Conservation (phyloP, 2,329 filamentous ascomycete genomes). For the Xylariomycetidae sp. region DNA sequence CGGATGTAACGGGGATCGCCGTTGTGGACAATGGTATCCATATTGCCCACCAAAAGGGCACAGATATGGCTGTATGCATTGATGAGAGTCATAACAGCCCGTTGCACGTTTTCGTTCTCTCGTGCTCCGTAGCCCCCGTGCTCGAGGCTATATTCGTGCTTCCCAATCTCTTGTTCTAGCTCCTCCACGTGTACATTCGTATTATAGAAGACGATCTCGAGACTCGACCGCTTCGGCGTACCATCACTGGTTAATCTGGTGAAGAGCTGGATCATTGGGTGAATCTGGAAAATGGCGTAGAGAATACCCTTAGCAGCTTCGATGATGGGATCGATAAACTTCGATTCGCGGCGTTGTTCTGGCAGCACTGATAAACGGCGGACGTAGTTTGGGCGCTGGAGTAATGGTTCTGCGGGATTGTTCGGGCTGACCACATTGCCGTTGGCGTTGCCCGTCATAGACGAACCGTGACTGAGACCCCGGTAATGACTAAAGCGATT, state of each 20-base stretch:
- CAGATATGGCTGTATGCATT: constrained; percentile 62
- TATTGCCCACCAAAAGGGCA: constrained; percentile 52
- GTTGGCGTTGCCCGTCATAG: constrained; percentile 48
- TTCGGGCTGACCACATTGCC: constrained; percentile 47
- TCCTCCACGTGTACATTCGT: constrained; percentile 62
- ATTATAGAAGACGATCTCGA: constrained; percentile 63
- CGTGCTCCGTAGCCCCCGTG: constrained; percentile 42
- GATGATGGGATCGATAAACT: constrained; percentile 53
- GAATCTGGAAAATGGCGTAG: constrained; percentile 62
- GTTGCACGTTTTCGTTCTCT: constrained; percentile 58
- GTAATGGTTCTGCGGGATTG: constrained; percentile 51
- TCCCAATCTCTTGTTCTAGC: constrained; percentile 58
- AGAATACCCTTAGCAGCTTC: constrained; percentile 62
- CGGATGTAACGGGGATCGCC: constrained; percentile 62
- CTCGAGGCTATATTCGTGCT: constrained; percentile 47
- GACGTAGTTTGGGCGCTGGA: constrained; percentile 57
- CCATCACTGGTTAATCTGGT: constrained; percentile 56
- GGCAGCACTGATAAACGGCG: constrained; percentile 58
- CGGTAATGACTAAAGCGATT: constrained; percentile 63
- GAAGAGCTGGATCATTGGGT: constrained; percentile 61
- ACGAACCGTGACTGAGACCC: constrained; percentile 62
- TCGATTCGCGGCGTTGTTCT: constrained; percentile 57
- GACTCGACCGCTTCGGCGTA: constrained; percentile 54
- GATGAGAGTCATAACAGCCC: constrained; percentile 57
- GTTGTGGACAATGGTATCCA: constrained; percentile 59